A percentile compares a stretch with the other conserved stretches of the same genome.
Evolutionary conservation across 176 grass and related monocot species (phyloP).

Genomic region (Oryza glumipatula): DNA sequence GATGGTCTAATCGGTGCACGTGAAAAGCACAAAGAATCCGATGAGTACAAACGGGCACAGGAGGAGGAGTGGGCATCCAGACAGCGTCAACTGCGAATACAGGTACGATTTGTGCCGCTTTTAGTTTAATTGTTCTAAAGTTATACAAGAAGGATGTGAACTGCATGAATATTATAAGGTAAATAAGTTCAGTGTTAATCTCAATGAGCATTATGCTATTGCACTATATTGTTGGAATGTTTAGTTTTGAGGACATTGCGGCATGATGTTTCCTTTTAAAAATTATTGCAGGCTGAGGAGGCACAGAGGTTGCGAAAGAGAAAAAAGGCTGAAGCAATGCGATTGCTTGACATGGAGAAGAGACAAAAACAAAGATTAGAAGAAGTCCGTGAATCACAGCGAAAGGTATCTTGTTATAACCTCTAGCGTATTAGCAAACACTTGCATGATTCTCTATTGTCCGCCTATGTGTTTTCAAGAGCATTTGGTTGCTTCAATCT

Average conservation of each 20-base stretch:
- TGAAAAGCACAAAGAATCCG: conserved; percentile 92
- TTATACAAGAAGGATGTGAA: background rate
- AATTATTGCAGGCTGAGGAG: conserved; percentile 74
- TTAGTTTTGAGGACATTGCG: background rate
- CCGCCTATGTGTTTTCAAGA: background rate
- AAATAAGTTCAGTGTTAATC: conserved; percentile 30
- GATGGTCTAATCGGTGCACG: conserved; percentile 54
- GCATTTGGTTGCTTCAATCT: conserved; percentile 5
- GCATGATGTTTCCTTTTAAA: conserved; percentile 13
- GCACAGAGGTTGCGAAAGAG: conserved; percentile 77
- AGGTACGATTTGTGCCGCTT: conserved; percentile 51
- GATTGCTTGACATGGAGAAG: conserved; percentile 80
- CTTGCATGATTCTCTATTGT: background rate
- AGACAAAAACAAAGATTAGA: conserved; percentile 95
- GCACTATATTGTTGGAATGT: background rate
- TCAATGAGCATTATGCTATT: background rate
- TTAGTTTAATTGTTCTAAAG: conserved; percentile 7
- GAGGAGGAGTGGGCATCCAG: conserved; percentile 92
- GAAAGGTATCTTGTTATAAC: conserved; percentile 57
- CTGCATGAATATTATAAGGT: conserved; percentile 10
- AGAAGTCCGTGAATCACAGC: conserved; percentile 86
- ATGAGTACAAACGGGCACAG: conserved; percentile 66
- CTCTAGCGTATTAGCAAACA: conserved; percentile 6
- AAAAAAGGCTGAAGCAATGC: conserved; percentile 69
- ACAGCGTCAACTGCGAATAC: conserved; percentile 70